Conservation (phyloP, 2,329 filamentous ascomycete genomes). For the Chaetothyriales sp. region DNA sequence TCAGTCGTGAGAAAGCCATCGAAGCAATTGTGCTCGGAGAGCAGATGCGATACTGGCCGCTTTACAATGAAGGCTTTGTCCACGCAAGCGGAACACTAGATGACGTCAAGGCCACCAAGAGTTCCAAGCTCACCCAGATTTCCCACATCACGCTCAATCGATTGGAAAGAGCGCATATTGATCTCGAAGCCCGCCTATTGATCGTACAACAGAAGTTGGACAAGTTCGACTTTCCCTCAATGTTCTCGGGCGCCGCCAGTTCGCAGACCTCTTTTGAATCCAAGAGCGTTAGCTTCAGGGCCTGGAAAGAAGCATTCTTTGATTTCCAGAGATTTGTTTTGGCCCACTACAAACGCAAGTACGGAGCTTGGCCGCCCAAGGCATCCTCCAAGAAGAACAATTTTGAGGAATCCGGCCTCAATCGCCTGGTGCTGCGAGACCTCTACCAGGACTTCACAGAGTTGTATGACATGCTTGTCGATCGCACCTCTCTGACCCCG, state of each 20-base stretch:
- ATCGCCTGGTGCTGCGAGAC: slow-evolving; percentile 65
- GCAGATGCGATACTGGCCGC: slow-evolving; percentile 61
- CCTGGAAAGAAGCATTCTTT: slow-evolving; percentile 63
- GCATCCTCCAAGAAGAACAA: slow-evolving; percentile 83
- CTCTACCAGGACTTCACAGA: slow-evolving; percentile 76
- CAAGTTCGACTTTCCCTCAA: slow-evolving; percentile 78
- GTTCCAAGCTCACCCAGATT: slow-evolving; percentile 56
- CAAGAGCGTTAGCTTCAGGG: slow-evolving; percentile 66
- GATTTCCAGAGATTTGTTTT: slow-evolving; percentile 62
- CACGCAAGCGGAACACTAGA: slow-evolving; percentile 79
- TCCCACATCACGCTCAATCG: slow-evolving; percentile 59
- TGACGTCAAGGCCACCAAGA: slow-evolving; percentile 54
- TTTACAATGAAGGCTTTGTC: slow-evolving; percentile 86
- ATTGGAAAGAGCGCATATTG: slow-evolving; percentile 69
- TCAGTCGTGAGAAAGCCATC: slow-evolving; percentile 75
- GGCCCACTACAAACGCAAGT: slow-evolving; percentile 53
- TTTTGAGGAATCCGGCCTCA: slow-evolving; percentile 73
- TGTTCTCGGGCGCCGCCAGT: slow-evolving; percentile 78
- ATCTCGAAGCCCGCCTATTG: slow-evolving; percentile 59
- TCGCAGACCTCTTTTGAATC: slow-evolving; percentile 67
- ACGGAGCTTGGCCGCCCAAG: slow-evolving; percentile 79
- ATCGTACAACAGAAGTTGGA: slow-evolving; percentile 61
- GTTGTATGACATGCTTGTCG: slow-evolving; percentile 78
- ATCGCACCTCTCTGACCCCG: slow-evolving; percentile 64
- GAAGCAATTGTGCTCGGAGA: slow-evolving; percentile 84